Evolutionary conservation across 495 filamentous ascomycete genomes (phyloP).

Genomic region (Massariosphaeria phaeospora): DNA sequence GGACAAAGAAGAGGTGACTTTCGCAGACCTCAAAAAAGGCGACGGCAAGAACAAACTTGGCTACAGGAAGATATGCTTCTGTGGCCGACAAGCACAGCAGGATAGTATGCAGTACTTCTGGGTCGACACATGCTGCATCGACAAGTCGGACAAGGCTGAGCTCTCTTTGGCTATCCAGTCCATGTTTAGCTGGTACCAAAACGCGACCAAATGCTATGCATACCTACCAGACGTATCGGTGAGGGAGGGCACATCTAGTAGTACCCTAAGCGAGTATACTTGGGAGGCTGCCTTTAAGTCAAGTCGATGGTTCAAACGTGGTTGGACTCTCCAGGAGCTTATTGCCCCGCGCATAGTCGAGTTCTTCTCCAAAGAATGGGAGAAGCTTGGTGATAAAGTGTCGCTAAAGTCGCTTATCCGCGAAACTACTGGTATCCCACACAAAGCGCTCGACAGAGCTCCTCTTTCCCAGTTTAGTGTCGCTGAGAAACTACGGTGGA

Average conservation of each 20-base stretch:
- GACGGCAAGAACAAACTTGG: not conserved
- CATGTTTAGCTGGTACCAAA: constrained; percentile 21
- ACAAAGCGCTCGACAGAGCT: constrained; percentile 13
- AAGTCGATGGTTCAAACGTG: too few species aligned
- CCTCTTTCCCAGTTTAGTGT: constrained; percentile 2
- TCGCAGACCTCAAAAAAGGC: not conserved
- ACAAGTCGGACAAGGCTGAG: constrained; percentile 7
- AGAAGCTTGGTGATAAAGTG: constrained; percentile 33
- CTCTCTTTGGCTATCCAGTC: too few species aligned
- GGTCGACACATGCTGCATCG: not conserved
- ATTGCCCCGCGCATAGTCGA: constrained; percentile 33
- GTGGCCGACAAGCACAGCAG: not conserved
- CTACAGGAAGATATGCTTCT: not conserved
- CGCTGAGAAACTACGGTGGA: constrained; percentile 6
- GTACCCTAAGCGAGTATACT: not conserved
- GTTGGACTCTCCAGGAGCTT: constrained; percentile 21
- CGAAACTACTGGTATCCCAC: constrained; percentile 31
- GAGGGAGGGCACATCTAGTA: not conserved
- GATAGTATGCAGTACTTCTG: not conserved
- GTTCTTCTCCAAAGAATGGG: constrained; percentile 38
- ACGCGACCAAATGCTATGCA: constrained; percentile 12
- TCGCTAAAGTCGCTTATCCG: constrained; percentile 22
- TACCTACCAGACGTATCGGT: constrained; percentile 9
- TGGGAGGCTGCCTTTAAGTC: not conserved
- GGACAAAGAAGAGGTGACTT: not conserved